Evolutionary conservation across 2,329 filamentous ascomycete species (phyloP).

Genomic region (Rhinocladiella similis): DNA sequence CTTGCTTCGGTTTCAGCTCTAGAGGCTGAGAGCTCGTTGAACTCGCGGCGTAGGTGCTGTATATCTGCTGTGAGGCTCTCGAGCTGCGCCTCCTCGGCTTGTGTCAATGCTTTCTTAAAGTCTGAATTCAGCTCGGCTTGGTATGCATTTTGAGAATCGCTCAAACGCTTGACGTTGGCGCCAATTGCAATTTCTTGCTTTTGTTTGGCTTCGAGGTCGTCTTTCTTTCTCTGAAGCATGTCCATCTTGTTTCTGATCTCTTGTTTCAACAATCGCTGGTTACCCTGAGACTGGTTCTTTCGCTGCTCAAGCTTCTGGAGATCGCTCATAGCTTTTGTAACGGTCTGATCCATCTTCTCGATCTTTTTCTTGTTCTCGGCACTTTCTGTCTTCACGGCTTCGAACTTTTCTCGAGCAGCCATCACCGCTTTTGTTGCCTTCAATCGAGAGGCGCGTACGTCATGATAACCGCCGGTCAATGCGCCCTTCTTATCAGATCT

Average conservation of each 20-base stretch:
- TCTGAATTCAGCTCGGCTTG: constrained; percentile 79
- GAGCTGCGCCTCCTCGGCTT: constrained; percentile 79
- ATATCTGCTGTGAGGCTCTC: constrained; percentile 68
- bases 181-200: constrained; percentile 66
- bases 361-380: constrained; percentile 68
- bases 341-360: constrained; percentile 80
- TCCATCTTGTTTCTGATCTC: constrained; percentile 75
- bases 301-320: constrained; percentile 80
- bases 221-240: constrained; percentile 71
- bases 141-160: constrained; percentile 72
- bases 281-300: constrained; percentile 73
- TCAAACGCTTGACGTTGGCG: constrained; percentile 71
- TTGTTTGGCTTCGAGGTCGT: constrained; percentile 72
- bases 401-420: constrained; percentile 73
- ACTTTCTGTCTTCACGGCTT: constrained; percentile 64
- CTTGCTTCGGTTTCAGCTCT: constrained; percentile 76
- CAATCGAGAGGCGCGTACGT: constrained; percentile 81
- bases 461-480: constrained; percentile 91
- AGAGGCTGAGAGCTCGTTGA: constrained; percentile 70
- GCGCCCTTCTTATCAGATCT: constrained; percentile 93
- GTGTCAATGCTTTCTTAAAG: constrained; percentile 86
- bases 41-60: constrained; percentile 73
- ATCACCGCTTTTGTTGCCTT: constrained; percentile 76
- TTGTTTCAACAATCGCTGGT: constrained; percentile 75
- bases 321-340: constrained; percentile 82